Evolutionary conservation across 768 basidiomycete genomes (phyloP), one percentile per base, ranked within the genome.

Genomic region (Stropharia rugosoannulata): DNA sequence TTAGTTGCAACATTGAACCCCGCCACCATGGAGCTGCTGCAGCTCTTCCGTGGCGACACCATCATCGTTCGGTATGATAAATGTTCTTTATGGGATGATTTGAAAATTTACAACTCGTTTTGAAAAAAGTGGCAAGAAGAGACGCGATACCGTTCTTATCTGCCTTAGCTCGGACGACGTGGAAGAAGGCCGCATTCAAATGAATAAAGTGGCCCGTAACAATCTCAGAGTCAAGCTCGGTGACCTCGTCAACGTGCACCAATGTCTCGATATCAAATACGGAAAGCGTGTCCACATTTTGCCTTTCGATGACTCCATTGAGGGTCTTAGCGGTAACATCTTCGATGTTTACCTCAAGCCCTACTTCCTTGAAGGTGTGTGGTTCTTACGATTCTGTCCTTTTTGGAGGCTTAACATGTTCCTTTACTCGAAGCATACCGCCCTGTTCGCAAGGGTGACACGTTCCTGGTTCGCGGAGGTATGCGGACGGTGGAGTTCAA

Each of bases 201-300:
- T 99, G 75, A 99, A 99, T 87, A 98, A 98, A 74, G 97, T 99
- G 36, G 97, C 97, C n/a, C 93, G 97, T 55, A 96, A 98, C 78
- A 98, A 99, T 75, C 75, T 98, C 45, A 92, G 96, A 53, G 93
- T 98, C 64, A 98, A 98, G 78, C 87, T 98, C 41, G 96, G 92
- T 41, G 97, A 99, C 72, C 81, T 98, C 53, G 94, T 94, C 69
- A 92, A 91, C 59, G 95, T 99, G 0, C 95, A 98, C 72, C 86
- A 93, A 65, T 98, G 95, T 70, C 83, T 89, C 57, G 96, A 98
- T 67, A 98, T 98, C 81, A 97, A 98, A 75, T 99, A 99, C 71
- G 97, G 97, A 62, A 98, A 99, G 71, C 89, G 96, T 53, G 85
- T 99, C 39, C 97, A 98, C 69, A 83, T 99, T 57, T 80, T 99